Evolutionary conservation across 2,329 filamentous ascomycete genomes (phyloP).

Genomic region (Alternaria angustiovoidea): DNA sequence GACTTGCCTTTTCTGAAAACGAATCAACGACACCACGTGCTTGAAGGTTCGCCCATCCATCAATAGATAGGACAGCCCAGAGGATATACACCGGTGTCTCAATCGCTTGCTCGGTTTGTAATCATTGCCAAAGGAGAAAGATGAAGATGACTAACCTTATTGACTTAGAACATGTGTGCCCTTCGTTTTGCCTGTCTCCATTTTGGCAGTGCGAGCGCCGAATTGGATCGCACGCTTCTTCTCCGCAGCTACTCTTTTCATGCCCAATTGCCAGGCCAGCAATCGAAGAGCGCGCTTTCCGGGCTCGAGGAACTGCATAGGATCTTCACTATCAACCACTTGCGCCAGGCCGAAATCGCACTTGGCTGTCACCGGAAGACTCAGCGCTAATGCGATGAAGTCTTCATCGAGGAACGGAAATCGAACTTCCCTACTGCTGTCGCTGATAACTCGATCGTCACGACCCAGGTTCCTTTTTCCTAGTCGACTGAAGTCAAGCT

Average conservation of each 20-base stretch:
- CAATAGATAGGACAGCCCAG: conserved; percentile 12
- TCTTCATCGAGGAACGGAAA: conserved; percentile 92
- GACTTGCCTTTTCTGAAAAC: conserved; percentile 45
- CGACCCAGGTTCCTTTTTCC: conserved; percentile 94
- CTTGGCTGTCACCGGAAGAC: conserved; percentile 79
- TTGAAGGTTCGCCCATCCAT: conserved; percentile 6
- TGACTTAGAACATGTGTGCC: conserved; percentile 55
- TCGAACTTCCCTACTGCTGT: conserved; percentile 87
- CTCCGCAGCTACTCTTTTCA: conserved; percentile 77
- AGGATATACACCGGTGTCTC: conserved; percentile 37
- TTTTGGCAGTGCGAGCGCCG: conserved; percentile 55
- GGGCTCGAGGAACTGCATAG: conserved; percentile 65
- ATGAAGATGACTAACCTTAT: conserved; percentile 31
- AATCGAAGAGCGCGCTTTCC: conserved; percentile 84
- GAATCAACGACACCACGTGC: conserved; percentile 35
- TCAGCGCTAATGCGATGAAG: conserved; percentile 82
- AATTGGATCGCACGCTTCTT: conserved; percentile 83
- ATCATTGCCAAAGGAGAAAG: conserved; percentile 37
- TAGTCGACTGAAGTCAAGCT: conserved; percentile 83
- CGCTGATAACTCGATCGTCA: conserved; percentile 88
- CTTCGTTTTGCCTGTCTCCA: conserved; percentile 59
- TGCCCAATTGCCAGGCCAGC: conserved; percentile 75
- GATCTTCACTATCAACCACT: conserved; percentile 30
- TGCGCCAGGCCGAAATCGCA: conserved; percentile 75
- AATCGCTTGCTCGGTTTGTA: conserved; percentile 35